phyloP scores from a whole-genome alignment of 208 protist genomes.

The Trypanosoma cruzi region DNA sequence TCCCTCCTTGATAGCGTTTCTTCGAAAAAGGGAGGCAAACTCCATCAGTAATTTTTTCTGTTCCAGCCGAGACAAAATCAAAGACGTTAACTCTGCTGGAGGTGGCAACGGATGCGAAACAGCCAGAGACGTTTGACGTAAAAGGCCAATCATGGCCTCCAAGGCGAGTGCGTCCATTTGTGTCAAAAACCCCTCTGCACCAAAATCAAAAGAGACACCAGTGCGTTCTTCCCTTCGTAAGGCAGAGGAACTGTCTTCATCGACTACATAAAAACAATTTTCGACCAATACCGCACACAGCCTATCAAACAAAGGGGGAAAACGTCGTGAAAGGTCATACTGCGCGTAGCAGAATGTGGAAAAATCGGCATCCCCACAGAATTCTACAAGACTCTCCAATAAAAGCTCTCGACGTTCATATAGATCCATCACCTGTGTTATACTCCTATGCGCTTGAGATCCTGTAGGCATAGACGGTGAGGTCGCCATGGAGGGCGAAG shows the following conservation, averaged over 20 bases:
- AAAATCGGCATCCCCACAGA: conserved; percentile 75
- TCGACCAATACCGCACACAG: conserved; percentile 67
- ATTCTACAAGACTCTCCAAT: conserved; percentile 86
- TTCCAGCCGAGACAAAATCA: conserved; percentile 28
- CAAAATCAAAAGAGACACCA: conserved; percentile 5
- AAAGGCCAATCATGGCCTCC: conserved; percentile 23
- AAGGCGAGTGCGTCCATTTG: conserved; percentile 20
- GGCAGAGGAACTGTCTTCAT: neutral
- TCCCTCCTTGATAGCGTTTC: conserved; percentile 70
- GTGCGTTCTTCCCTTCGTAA: neutral
- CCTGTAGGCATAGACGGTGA: conserved; percentile 17
- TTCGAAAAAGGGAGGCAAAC: conserved; percentile 69
- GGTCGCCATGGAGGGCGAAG: conserved; percentile 1
- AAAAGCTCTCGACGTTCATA: conserved; percentile 79
- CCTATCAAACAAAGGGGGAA: conserved; percentile 60
- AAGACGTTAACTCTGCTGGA: conserved; percentile 3
- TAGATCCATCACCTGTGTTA: conserved; percentile 39
- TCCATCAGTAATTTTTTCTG: conserved; percentile 64
- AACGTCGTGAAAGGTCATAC: conserved; percentile 88
- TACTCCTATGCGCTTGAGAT: conserved; percentile 18
- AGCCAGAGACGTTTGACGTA: conserved; percentile 16
- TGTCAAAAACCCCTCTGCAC: conserved; percentile 4
- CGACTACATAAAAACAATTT: conserved; percentile 31
- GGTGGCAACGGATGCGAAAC: conserved; percentile 1
- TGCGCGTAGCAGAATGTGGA: conserved; percentile 76